Percentiles rank a stretch among this genome's conserved stretches.
These are phyloP conservation scores for Poa pratensis DNA, from an alignment of 176 grass and related monocot species.

Conservation along the genomic window DNA sequence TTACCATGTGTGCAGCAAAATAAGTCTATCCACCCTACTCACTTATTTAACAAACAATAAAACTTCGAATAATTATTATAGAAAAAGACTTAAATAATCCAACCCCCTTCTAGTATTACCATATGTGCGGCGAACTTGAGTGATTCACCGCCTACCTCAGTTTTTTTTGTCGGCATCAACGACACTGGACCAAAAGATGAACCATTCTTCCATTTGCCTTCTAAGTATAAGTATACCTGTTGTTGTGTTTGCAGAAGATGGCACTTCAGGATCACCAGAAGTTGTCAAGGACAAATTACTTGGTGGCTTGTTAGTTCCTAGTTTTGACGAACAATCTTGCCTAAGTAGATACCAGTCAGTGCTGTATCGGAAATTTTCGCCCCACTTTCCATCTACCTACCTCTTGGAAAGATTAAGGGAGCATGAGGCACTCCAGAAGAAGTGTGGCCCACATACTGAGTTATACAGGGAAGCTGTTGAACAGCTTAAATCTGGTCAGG, in stretches of 20 bases:
- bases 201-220: background rate
- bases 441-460: conserved; percentile 63
- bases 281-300: conserved; percentile 49
- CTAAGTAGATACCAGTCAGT: conserved; percentile 60
- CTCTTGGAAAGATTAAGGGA: conserved; percentile 65
- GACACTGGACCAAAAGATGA: background rate
- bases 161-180: background rate
- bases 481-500: conserved; percentile 53
- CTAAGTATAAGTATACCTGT: background rate
- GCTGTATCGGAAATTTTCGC: conserved; percentile 58
- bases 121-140: background rate
- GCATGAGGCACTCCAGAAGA: conserved; percentile 72
- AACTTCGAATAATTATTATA: background rate
- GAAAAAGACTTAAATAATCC: background rate
- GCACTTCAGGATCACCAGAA: conserved; percentile 26
- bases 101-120: background rate
- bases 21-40: background rate
- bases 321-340: conserved; percentile 65
- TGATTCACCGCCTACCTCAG: background rate
- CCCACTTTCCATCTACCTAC: conserved; percentile 54
- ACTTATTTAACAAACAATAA: background rate
- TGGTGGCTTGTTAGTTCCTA: conserved; percentile 57
- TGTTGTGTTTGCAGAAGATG: conserved; percentile 7
- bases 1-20: background rate
- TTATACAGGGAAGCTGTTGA: conserved; percentile 55